Conservation (phyloP, 805 yeast genomes). For the Wickerhamomyces queroliae region DNA sequence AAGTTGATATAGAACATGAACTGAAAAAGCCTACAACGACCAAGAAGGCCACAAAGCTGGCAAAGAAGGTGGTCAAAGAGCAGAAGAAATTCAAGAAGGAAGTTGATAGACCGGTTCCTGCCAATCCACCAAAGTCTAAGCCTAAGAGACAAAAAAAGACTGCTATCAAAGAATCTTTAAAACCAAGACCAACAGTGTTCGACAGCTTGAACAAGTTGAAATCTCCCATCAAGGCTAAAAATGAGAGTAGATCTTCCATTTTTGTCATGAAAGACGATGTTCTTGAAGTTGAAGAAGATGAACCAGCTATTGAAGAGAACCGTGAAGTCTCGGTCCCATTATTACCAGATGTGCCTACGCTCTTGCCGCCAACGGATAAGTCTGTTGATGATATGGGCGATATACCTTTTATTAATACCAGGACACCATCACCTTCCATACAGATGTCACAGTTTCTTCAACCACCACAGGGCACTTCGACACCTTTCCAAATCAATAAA, state of each 20-base stretch:
- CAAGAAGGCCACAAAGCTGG: not conserved
- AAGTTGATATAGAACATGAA: too few relatives aligned
- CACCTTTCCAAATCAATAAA: conserved; percentile 13
- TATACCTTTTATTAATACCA: not conserved
- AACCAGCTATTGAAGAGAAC: too few relatives aligned
- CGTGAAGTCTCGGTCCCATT: too few relatives aligned
- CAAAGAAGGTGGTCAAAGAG: too few relatives aligned
- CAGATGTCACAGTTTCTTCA: conserved; percentile 23
- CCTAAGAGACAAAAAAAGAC: not conserved
- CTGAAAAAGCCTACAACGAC: not conserved
- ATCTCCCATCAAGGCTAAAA: too few relatives aligned
- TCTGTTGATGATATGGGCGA: not conserved
- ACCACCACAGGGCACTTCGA: conserved; percentile 22
- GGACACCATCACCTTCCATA: conserved; percentile 11
- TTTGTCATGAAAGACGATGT: too few relatives aligned
- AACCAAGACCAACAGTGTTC: not conserved
- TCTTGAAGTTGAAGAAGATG: too few relatives aligned
- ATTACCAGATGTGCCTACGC: too few relatives aligned
- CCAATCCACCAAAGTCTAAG: not conserved
- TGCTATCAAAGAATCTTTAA: not conserved
- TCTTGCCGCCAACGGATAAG: not conserved
- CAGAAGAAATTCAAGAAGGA: too few relatives aligned
- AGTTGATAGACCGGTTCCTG: not conserved
- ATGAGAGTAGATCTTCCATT: too few relatives aligned
- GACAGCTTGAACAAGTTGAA: too few relatives aligned